Base-by-base conservation (phyloP, 164 flowering plant species). In the Dillenia suffruticosa region DNA sequence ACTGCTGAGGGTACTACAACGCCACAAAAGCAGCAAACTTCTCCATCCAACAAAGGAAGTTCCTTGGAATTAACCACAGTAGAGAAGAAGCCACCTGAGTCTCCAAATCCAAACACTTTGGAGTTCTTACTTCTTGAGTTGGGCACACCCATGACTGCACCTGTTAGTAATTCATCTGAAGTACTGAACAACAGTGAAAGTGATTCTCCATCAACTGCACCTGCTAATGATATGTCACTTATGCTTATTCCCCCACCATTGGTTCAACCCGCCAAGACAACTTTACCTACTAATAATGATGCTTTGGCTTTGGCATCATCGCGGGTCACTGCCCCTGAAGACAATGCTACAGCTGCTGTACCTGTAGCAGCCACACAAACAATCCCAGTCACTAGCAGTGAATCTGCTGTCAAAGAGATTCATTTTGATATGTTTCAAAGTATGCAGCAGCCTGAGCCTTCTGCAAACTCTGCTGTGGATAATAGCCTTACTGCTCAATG, bases 41-140 rank as follows among this genome's bases (percentile, higher is more conserved):
- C 56, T 65, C 56, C 68, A 47, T 45, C 70, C 3, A 51, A 12
- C 16, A 64, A 59, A 16, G 57, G 47, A 17, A 72, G 64, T 56
- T 54, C 65, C 14, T 66, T 72, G 9, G 46, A 44, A 60, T 64
- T 59, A 57, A 14, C 69, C 16, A 59, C 73, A 17, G 40, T 51
- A 43, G 26, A 61, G 55, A 62, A 67, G 43, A 74, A 45, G 40
- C 40, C 40, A 3, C 15, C 63, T 8, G 62, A 56, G 40, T 51
- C 67, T 40, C 68, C 76, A 45, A 48, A 24, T 15, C 13, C 63
- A 54, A 74, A 76, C 61, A 57, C 73, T 50, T 49, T 84, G 66
- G 89, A 84, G 54, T 65, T 57, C 44, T 61, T 84, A 52, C 65
- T 84, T 7, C 72, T 71, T 15, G 77, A 69, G 26, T 61, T 73